These are phyloP conservation scores for Scheffersomyces quercinus DNA, from an alignment of 1,139 yeast species.

Conservation along the genomic window DNA sequence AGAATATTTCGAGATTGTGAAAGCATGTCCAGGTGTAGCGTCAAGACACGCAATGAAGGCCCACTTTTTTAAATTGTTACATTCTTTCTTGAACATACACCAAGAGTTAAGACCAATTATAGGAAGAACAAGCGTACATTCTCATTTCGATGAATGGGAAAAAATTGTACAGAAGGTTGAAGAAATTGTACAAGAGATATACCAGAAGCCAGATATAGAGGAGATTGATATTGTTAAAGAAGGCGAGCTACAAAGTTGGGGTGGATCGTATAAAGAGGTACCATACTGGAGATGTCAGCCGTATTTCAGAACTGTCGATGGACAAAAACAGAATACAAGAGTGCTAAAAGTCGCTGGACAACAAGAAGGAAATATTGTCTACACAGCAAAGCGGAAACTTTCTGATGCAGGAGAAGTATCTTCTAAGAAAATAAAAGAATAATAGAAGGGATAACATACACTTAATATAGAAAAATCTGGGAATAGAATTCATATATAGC, in stretches of 20 bases:
- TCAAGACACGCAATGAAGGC: conserved; percentile 85
- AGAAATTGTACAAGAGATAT: conserved; percentile 57
- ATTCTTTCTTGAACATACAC: conserved; percentile 73
- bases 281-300: conserved; percentile 99
- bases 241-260: conserved; percentile 59
- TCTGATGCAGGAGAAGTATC: conserved; percentile 3
- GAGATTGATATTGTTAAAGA: conserved; percentile 51
- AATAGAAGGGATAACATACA: not conserved
- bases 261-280: conserved; percentile 76
- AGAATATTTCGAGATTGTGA: conserved; percentile 87
- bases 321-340: conserved; percentile 50
- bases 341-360: conserved; percentile 38
- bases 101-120: conserved; percentile 76
- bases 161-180: conserved; percentile 70
- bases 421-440: conserved; percentile 3
- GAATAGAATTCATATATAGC: no score
- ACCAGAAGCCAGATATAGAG: conserved; percentile 39
- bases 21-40: conserved; percentile 65
- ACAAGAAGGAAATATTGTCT: conserved; percentile 1
- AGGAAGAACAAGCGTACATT: conserved; percentile 55
- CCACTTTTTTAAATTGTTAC: conserved; percentile 83
- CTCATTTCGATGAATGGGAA: conserved; percentile 63
- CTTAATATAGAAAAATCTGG: no score
- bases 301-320: conserved; percentile 83
- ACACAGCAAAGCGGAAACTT: conserved; percentile 1